Conservation (phyloP, 805 yeast genomes). For the Myxozyma geophila region DNA sequence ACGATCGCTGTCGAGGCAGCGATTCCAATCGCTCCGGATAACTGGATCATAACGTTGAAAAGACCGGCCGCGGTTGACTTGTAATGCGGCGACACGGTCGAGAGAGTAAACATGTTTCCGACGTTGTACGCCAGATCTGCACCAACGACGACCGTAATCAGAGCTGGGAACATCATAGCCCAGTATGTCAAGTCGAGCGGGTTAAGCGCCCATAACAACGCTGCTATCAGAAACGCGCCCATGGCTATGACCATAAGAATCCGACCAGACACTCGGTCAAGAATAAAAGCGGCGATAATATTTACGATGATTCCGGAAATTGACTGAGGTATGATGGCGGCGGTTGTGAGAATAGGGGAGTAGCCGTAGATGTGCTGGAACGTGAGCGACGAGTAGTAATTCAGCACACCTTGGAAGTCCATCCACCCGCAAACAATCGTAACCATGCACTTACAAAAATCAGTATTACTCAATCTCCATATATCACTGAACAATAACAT, state of each 20-base stretch:
- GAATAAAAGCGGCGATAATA: constrained; percentile 52
- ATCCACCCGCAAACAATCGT: constrained; percentile 50
- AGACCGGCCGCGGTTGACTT: constrained; percentile 57
- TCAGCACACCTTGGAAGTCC: constrained; percentile 49
- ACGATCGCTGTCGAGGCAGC: constrained; percentile 52
- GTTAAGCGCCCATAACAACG: constrained; percentile 54
- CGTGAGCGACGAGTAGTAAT: constrained; percentile 50
- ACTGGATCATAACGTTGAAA: constrained; percentile 52
- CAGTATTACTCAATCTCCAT: no score
- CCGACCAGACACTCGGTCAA: constrained; percentile 53
- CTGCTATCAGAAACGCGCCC: constrained; percentile 46
- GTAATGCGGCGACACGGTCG: constrained; percentile 48
- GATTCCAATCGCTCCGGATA: constrained; percentile 51
- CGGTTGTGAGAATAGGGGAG: constrained; percentile 51
- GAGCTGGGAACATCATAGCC: constrained; percentile 54
- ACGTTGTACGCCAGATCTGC: constrained; percentile 56
- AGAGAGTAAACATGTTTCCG: constrained; percentile 50
- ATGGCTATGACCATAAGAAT: constrained; percentile 48
- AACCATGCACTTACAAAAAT: constrained; percentile 42
- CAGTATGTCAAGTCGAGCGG: constrained; percentile 49
- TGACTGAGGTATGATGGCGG: constrained; percentile 52
- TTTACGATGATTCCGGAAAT: constrained; percentile 51
- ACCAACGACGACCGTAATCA: constrained; percentile 51
- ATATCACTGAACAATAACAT: background rate
- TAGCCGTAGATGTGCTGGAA: constrained; percentile 50